Evolutionary conservation across 1,284 basidiomycete species (phyloP).

Genomic region (Chalciporus piperatoides): DNA sequence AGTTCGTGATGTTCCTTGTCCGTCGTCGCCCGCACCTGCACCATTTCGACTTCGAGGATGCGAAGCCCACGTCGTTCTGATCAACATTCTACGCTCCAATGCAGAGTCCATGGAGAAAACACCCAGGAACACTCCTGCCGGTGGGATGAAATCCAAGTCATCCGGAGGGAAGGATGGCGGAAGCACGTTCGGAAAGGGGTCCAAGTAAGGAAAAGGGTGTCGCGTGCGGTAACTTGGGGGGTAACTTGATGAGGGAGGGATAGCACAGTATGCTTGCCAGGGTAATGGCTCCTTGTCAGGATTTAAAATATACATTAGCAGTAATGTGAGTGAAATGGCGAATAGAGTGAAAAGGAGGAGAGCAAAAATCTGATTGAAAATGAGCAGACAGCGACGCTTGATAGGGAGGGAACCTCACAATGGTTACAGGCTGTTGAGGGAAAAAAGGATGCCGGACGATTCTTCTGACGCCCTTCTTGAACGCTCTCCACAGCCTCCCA

Average conservation of each 20-base stretch:
- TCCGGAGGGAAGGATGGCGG: conserved; percentile 55
- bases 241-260: conserved; percentile 49
- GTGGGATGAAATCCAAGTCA: conserved; percentile 72
- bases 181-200: conserved; percentile 34
- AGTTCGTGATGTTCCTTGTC: conserved; percentile 78
- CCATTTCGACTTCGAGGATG: conserved; percentile 78
- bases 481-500: conserved; percentile 37
- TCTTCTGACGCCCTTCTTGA: conserved; percentile 52
- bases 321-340: conserved; percentile 72
- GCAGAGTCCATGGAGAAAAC: conserved; percentile 89
- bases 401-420: conserved; percentile 47
- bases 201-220: conserved; percentile 39
- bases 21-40: conserved; percentile 65
- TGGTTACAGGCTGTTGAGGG: conserved; percentile 76
- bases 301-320: conserved; percentile 90
- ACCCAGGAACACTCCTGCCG: conserved; percentile 86
- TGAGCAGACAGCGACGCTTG: conserved; percentile 15
- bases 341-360: conserved; percentile 71
- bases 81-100: conserved; percentile 83
- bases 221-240: conserved; percentile 38
- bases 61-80: conserved; percentile 86
- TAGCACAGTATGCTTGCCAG: conserved; percentile 89
- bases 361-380: conserved; percentile 56
- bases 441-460: conserved; percentile 73
- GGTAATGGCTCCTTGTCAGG: conserved; percentile 94